Conservation (phyloP, 2,329 filamentous ascomycete genomes). For the Phaeoacremonium minimum region DNA sequence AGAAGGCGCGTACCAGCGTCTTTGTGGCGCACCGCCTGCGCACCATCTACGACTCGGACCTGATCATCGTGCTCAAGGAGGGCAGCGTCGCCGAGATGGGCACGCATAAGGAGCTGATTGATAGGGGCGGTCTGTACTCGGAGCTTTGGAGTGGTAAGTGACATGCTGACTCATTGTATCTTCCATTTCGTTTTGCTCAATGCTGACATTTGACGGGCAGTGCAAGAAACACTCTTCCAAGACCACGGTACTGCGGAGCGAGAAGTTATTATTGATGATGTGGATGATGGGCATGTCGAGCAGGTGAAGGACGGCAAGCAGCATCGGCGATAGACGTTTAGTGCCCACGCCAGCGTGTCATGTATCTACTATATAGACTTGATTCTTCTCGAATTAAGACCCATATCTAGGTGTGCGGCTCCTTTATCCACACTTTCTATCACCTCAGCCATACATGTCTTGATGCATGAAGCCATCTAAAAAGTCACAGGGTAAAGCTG, state of each 20-base stretch:
- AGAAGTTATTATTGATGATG: background rate
- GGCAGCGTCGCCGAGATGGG: constrained; percentile 85
- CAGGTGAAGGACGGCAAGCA: background rate
- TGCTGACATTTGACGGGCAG: constrained; percentile 28
- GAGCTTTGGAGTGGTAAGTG: constrained; percentile 83
- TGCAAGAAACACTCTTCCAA: constrained; percentile 57
- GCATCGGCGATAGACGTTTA: no score
- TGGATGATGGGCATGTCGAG: background rate
- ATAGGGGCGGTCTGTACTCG: constrained; percentile 74
- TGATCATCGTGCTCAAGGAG: constrained; percentile 85
- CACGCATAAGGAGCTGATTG: constrained; percentile 79
- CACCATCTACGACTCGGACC: constrained; percentile 89
- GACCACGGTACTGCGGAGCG: constrained; percentile 37
- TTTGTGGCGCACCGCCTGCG: constrained; percentile 90
- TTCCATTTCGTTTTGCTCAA: background rate
- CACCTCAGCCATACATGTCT: no score
- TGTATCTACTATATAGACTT: no score
- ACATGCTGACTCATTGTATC: background rate
- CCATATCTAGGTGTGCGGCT: no score
- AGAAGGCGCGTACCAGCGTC: constrained; percentile 85
- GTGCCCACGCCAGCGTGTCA: no score
- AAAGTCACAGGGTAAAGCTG: no score
- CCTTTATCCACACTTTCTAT: no score
- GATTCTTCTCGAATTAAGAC: no score
- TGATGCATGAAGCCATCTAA: no score